phyloP scores from a whole-genome alignment of 2,329 filamentous ascomycete genomes.

The Orbilia blumenaviensis region DNA sequence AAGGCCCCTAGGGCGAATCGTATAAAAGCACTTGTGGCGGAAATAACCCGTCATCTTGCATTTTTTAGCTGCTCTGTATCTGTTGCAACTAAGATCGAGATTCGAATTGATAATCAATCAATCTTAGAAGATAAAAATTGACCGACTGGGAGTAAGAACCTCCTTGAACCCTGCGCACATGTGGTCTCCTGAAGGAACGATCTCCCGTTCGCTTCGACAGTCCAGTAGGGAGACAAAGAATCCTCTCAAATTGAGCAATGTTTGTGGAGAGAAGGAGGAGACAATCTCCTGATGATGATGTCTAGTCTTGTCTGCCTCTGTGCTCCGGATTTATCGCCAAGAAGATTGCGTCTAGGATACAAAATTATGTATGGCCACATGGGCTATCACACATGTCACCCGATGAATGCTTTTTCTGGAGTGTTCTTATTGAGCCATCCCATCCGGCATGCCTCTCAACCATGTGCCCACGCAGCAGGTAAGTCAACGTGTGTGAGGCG shows the following conservation, averaged over 20 bases:
- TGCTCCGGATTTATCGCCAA: background rate
- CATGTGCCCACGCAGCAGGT: no score
- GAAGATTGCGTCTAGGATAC: background rate
- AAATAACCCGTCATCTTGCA: background rate
- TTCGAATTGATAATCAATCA: background rate
- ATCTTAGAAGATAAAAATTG: background rate
- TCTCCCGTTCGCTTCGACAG: constrained; percentile 35
- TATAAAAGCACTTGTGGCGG: constrained; percentile 3
- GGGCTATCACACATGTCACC: background rate
- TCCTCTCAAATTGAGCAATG: constrained; percentile 1
- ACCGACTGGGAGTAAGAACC: background rate
- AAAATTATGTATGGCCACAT: background rate
- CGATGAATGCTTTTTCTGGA: constrained; percentile 8
- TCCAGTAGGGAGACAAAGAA: constrained; percentile 6
- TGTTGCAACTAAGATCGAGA: constrained; percentile 2
- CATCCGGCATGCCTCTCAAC: background rate
- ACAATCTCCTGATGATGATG: constrained; percentile 13
- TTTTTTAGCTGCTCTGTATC: background rate
- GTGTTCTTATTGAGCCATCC: background rate
- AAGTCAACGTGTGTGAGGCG: no score
- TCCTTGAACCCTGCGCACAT: background rate
- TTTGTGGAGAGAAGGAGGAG: background rate
- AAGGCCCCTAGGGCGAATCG: background rate
- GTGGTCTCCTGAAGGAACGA: constrained; percentile 23
- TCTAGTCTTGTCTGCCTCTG: no score